Evolutionary conservation across 2,329 filamentous ascomycete species (phyloP).

Genomic region (Ophiostoma sp.): DNA sequence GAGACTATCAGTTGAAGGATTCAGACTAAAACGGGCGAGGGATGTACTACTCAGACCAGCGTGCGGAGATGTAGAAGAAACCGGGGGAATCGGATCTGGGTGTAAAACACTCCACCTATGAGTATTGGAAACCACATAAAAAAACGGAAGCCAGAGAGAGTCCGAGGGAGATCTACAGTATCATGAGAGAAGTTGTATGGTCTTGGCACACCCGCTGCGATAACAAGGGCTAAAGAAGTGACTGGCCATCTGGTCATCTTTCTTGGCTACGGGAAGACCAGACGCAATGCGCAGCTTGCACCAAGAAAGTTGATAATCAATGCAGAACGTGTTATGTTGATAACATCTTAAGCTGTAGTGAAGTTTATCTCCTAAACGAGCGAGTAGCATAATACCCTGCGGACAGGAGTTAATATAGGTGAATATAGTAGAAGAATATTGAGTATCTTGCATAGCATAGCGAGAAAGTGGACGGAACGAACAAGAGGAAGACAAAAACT

Average conservation of each 20-base stretch:
- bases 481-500: background rate
- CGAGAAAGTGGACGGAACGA: background rate
- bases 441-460: background rate
- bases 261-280: background rate
- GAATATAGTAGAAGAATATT: background rate
- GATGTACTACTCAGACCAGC: background rate
- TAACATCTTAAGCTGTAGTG: background rate
- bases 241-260: background rate
- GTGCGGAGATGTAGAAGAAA: slow-evolving; percentile 6
- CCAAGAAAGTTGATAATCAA: background rate
- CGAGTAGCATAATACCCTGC: background rate
- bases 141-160: background rate
- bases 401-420: background rate
- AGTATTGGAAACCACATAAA: background rate
- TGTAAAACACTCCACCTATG: too few species aligned
- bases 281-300: background rate
- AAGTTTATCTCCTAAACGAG: background rate
- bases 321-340: background rate
- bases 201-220: too few species aligned
- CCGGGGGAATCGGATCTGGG: slow-evolving; percentile 2
- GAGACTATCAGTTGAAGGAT: too few species aligned
- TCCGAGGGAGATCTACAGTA: background rate
- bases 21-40: background rate
- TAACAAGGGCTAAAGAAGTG: background rate
- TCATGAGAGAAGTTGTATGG: background rate